Conservation (phyloP, 106 monocot species). For the Phalaenopsis equestris region DNA sequence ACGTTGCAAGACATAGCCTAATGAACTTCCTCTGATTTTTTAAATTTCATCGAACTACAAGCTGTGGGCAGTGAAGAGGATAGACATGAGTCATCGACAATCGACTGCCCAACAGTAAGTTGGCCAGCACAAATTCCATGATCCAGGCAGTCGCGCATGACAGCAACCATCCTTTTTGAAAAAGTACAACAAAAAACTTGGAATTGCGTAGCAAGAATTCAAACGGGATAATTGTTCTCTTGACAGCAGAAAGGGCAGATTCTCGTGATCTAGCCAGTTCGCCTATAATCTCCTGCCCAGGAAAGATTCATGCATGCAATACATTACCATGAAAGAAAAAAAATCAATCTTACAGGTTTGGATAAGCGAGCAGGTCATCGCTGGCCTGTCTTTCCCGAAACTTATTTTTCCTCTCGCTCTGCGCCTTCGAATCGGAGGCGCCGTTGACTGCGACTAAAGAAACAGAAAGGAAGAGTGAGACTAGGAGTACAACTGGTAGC, state of each 20-base stretch:
- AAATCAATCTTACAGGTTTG: background rate
- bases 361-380: slow-evolving; percentile 2
- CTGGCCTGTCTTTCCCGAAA: slow-evolving; percentile 7
- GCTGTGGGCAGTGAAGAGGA: too few relatives aligned
- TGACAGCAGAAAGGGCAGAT: background rate
- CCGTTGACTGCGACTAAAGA: background rate
- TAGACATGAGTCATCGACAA: too few relatives aligned
- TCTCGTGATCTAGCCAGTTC: background rate
- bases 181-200: background rate
- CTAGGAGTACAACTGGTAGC: background rate
- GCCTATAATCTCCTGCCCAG: background rate
- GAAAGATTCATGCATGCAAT: background rate
- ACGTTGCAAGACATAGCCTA: background rate
- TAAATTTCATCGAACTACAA: background rate
- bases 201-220: background rate
- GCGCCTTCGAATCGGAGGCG: slow-evolving; percentile 1
- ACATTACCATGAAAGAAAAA: background rate
- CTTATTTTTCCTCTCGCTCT: slow-evolving; percentile 3
- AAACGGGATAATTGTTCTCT: background rate
- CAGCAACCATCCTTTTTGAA: too few relatives aligned
- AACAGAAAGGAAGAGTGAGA: slow-evolving; percentile 4
- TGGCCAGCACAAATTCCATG: too few relatives aligned
- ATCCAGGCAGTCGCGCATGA: too few relatives aligned
- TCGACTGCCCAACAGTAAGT: too few relatives aligned
- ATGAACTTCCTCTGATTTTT: background rate